Base-by-base conservation (phyloP, 805 yeast genomes). In the Yarrowia sp. region DNA sequence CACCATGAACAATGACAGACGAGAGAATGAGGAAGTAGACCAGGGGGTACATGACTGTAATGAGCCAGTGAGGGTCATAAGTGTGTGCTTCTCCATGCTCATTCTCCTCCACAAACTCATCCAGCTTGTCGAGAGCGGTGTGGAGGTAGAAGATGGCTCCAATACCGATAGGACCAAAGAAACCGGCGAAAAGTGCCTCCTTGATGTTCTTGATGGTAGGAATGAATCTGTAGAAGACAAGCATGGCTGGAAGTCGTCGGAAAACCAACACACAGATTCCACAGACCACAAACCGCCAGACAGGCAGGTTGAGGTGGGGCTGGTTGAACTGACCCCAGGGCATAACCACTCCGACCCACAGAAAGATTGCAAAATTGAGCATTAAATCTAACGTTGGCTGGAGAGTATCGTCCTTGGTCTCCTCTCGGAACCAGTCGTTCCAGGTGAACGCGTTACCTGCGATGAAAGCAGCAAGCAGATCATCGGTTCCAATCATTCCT, bases 1-100 rank as follows among this genome's bases (percentile, higher is more conserved):
- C n/a, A 3, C 96, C 96, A 76, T 90, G 96, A 17, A 89, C 90
- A 30, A 89, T 78, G 70, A 90, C 87, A 0, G 94, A 89, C 0
- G 88, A 82, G 2, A 90, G 81, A 55, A 90, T 87, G 69, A 88
- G 79, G 73, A 90, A 90, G 60, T 90, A 87, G 0, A 87, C 86
- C 14, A 88, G 81, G 0, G 92, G 92, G 89, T 91, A 86, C 50
- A 88, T 79, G 15, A 81, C 74, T 0, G 85, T 81, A 42, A 85
- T 79, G 15, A 87, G 74, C 72, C 82, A 86, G 73, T 58, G 44
- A 15, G 70, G 64, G 1, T 65, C 63, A 13, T 53, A 38, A 9
- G 70, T 36, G n/a, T 65, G 71, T 20, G 24, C 39, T 9, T 61
- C 66, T 3, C 66, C 66, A 6, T 15, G 33, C n/a, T 61, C 46